These are phyloP conservation scores for Apiospora hydei DNA, from an alignment of 2,329 filamentous ascomycete species.

Conservation along the genomic window DNA sequence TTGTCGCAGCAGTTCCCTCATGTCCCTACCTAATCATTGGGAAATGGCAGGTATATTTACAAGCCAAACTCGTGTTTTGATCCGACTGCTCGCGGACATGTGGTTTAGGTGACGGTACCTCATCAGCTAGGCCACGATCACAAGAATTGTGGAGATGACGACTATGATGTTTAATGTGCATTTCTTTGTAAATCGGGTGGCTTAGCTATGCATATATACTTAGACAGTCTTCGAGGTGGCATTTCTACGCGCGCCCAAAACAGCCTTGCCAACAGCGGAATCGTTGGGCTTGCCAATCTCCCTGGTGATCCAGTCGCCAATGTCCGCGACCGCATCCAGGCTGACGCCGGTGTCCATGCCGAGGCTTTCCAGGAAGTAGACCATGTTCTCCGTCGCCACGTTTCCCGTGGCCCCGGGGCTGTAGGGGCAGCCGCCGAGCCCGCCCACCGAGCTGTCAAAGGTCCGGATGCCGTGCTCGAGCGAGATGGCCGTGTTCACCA, in stretches of 20 bases:
- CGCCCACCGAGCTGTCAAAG: conserved; percentile 72
- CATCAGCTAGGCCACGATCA: neutral
- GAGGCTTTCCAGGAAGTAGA: conserved; percentile 57
- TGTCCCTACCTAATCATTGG: neutral
- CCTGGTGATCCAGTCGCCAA: conserved; percentile 65
- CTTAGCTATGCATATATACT: neutral
- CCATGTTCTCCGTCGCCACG: conserved; percentile 55
- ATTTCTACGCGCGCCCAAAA: conserved; percentile 39
- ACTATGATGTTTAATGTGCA: neutral
- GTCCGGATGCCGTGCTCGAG: conserved; percentile 68
- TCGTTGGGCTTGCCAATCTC: conserved; percentile 56
- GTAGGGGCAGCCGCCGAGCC: conserved; percentile 73
- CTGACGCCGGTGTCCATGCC: conserved; percentile 67
- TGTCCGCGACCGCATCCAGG: conserved; percentile 58
- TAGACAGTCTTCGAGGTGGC: neutral
- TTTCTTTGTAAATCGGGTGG: neutral
- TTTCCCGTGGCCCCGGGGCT: conserved; percentile 74
- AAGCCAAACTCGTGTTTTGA: neutral
- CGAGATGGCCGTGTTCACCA: conserved; percentile 70
- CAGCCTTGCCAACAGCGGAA: conserved; percentile 42
- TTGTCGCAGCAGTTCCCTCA: neutral
- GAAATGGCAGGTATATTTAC: neutral
- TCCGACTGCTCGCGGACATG: too few relatives aligned
- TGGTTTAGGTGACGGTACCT: neutral
- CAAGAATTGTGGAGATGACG: neutral